Base-by-base conservation (phyloP, 78 protist genomes). In the Speleostelium caveatum region DNA sequence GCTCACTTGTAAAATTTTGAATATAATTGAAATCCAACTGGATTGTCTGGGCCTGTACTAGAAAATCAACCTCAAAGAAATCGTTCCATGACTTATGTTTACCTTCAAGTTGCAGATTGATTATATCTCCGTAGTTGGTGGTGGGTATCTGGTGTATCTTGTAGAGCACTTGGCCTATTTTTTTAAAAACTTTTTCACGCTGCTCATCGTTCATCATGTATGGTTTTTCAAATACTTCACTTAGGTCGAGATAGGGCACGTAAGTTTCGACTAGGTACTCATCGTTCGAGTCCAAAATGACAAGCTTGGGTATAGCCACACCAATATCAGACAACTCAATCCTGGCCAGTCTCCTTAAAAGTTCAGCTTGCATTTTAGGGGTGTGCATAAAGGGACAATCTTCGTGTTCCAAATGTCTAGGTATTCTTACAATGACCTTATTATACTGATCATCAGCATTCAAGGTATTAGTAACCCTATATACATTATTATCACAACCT, bases 401-500 rank as follows among this genome's bases (percentile, higher is more conserved):
- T 36, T 53, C 58, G 22, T 14, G 8, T 22, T 62, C 45, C 24
- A 53, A 16, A 33, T 8, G n/a, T 53, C n/a, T 67, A 10, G 91
- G 91, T 14, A 56, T 45, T 60, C 91, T 67, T 19, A 83, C 28
- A 7, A 83, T 63, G 12, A 83, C 26, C 26, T 24, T 83, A 36
- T 30, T 22, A 53, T 53, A 0, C n/a, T 28, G 10, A 19, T 36
- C 16, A 21, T 41, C 53, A 45, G 26, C 41, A 1, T 36, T 16
- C 16, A 45, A 17, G 24, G 41, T 14, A 59, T 49, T 36, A 16
- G 24, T 17, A 36, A 73, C 65, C 6, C 41, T 17, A 69, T 69
- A 83, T 8, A 83, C 79, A 58, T 68, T 41, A 58, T 83, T 83
- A 60, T 83, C 91, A 42, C 63, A 83, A 5, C 91, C 91, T 33